Evolutionary conservation across 805 yeast species (phyloP), one percentile per base, ranked within the genome.

Genomic region (Zygoascus flipseniorum): DNA sequence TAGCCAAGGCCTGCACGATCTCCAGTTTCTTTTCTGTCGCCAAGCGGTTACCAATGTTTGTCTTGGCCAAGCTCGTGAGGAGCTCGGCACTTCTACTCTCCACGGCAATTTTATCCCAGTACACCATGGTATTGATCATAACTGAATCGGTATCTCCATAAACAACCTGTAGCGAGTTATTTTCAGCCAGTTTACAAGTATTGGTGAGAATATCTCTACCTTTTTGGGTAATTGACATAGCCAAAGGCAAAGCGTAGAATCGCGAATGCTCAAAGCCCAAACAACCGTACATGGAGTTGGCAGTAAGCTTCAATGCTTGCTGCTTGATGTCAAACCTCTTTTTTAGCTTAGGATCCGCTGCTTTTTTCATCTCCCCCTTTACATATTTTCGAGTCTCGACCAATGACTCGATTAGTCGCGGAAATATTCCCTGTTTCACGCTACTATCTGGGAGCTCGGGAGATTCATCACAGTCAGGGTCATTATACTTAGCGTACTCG

Each of bases 211-310:
- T 89, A 68, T 93, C 98, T 72, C 99, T 80, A 63, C 99, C 99
- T 69, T 90, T 88, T 62, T 83, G 85, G 2, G 99, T 93, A 54
- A 89, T 96, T 63, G 93, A 75, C 90, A 88, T 88, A 5, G 99
- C 99, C 61, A 93, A 75, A 0, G 98, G 97, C 64, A 87, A 85
- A 11, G 99, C 99, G 65, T 90, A 92, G 69, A 93, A 93, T 63
- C 99, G 79, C 20, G 97, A 89, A 62, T 85, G 79, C 6, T 85
- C 86, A 68, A 83, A 90, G 60, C 99, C 99, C 62, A 93, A 77
- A 78, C 98, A 93, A 65, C 99, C 99, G 72, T 93, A 93, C 97
- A 93, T 92, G n/a, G 99, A 93, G 70, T 93, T 93, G 31, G 99
- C 99, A 1, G 99, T 95, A 66, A 93, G 76, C 68, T 93, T 93